phyloP scores from a whole-genome alignment of 176 grass and related monocot genomes.

The Dendrocalamus sinicus region DNA sequence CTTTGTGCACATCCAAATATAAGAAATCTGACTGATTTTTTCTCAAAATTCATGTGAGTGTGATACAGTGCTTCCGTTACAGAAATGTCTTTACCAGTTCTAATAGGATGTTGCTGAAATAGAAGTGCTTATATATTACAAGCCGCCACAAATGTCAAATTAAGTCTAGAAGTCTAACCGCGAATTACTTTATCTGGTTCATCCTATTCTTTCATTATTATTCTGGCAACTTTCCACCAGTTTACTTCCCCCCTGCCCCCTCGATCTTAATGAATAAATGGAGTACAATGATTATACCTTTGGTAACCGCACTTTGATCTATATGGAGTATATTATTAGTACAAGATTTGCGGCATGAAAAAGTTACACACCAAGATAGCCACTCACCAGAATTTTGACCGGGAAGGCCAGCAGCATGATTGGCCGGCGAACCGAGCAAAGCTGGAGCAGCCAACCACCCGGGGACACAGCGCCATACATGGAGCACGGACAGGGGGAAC shows the following conservation, averaged over 20 bases:
- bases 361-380: conserved; percentile 26
- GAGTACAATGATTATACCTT: not conserved
- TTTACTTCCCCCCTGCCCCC: not conserved
- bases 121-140: too few species aligned
- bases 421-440: not conserved
- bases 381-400: conserved; percentile 42
- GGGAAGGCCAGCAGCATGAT: conserved; percentile 15
- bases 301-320: not conserved
- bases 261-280: not conserved
- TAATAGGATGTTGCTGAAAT: not conserved
- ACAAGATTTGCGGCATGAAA: conserved; percentile 15
- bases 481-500: not conserved
- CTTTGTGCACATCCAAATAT: too few species aligned
- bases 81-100: not conserved
- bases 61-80: not conserved
- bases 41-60: too few species aligned
- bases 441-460: conserved; percentile 26
- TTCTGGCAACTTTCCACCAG: not conserved
- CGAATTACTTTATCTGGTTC: not conserved
- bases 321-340: not conserved
- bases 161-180: not conserved
- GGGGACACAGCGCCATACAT: conserved; percentile 17
- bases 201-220: not conserved
- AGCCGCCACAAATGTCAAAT: not conserved
- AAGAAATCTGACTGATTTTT: too few species aligned